Evolutionary conservation across 1,284 basidiomycete genomes (phyloP), one percentile per base, ranked within the genome.

Genomic region (Volvariella volvacea): DNA sequence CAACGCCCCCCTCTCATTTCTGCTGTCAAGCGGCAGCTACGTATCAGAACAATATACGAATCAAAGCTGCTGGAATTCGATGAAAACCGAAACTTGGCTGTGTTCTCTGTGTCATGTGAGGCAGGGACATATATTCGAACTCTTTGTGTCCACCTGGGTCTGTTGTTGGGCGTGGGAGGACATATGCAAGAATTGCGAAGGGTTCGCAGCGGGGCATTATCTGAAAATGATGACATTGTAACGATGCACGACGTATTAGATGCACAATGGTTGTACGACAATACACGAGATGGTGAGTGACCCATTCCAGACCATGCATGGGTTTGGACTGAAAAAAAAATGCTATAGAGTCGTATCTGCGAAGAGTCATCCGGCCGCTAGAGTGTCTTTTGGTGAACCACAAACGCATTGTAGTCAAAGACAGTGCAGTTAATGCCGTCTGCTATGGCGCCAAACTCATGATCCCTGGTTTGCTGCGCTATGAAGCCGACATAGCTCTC

Each of bases 201-300:
- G 61, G 95, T 99, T 7, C 76, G 96, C 52, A 92, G 88, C 62
- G 96, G 96, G 63, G 95, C 94, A 39, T 86, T 98, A 73, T 88
- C 88, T 46, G 96, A 99, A 70, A 92, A 92, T 64, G 96, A 99
- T 65, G 92, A 93, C 59, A 95, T 99, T 58, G 96, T 99, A 48
- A 96, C 96, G 25, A 99, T 99, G 96, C 96, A 99, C 70, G 96
- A 99, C 64, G 94, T 99, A 25, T 71, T 99, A 66, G 96, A 99
- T 64, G 96, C 96, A 8, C 96, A 99, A 61, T 99, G 95, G 94
- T 68, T 89, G 59, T 99, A 96, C 65, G 96, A 99, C 67, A 98
- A 96, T 65, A 97, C 91, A n/a, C 79, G 95, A 41, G 96, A 99
- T 67, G 94, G 92, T 88, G 53, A 52, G 80, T 61, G 17, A 16